Evolutionary conservation across 1,284 basidiomycete genomes (phyloP), one percentile per base, ranked within the genome.

Genomic region (Abortiporus biennis): DNA sequence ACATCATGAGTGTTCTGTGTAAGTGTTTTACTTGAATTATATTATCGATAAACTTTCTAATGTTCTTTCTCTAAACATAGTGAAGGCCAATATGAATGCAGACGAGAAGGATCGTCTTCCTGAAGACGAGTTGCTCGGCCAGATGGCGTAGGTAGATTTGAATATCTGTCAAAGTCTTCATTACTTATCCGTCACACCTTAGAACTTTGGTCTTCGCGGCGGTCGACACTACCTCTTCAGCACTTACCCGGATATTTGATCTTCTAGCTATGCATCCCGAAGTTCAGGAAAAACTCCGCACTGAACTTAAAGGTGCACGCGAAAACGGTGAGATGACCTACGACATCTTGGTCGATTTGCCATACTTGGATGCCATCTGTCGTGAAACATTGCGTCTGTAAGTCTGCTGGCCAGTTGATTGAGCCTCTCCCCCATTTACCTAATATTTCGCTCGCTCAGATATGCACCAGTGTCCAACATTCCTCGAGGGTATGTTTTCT

Each of bases 1-100:
- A 75, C 48, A 58, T 73, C 36, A 64, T 72, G 50, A 71, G 68
- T 42, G 61, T 73, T n/a, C 43, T 62, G 3, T 41, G 62, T 74
- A 36, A 53, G 69, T 57, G 17, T n/a, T 27, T 19, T 24, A 6
- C 13, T 21, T 38, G 17, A 15, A 23, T 32, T 3, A 21, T n/a
- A 3, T 13, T 15, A 19, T 12, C 29, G 4, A 6, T 16, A 13
- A 25, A 9, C 6, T 11, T 13, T 15, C 27, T 33, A 21, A 38
- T 21, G 13, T 17, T 13, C 19, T 3, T 29, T 29, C 27, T 9
- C 27, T n/a, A n/a, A n/a, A n/a, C 27, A 12, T 47, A 52, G 59
- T 62, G 3, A 51, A 44, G 31, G 60, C 53, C 19, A 61, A 61
- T 38, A 50, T 51, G 44, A 31, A 46, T 3, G 54, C 59, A 4